A percentile compares a stretch with the other conserved stretches of the same genome.
Evolutionary conservation across 225 moss, liverwort and hornwort genomes (phyloP).

Genomic region (Pseudoscleropodium purum): DNA sequence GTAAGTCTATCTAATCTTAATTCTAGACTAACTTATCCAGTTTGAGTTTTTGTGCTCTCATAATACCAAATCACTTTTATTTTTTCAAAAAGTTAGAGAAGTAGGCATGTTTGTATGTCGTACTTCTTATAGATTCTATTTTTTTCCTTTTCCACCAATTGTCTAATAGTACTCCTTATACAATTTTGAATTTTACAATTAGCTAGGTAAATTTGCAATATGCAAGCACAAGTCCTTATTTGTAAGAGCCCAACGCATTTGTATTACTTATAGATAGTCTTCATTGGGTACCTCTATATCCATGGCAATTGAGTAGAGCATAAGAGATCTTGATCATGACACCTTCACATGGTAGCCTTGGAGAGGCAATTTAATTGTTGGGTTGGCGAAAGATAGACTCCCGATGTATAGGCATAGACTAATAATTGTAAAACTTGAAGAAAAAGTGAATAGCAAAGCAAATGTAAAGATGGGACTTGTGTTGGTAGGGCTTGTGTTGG

Average conservation of each 20-base stretch:
- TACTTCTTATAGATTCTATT: no score
- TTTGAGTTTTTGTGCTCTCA: no score
- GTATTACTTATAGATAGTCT: not conserved
- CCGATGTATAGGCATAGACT: rapidly evolving
- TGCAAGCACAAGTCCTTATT: not conserved
- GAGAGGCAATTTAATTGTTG: not conserved
- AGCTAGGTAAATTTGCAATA: not conserved
- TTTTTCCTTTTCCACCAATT: not conserved
- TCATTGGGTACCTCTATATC: rapidly evolving
- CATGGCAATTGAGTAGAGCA: rapidly evolving
- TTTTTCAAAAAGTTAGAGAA: no score
- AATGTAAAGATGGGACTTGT: rapidly evolving
- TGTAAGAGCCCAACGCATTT: not conserved
- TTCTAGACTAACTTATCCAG: no score
- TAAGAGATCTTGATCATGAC: not conserved
- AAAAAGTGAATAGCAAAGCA: no score
- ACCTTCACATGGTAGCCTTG: not conserved
- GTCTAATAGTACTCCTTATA: not conserved
- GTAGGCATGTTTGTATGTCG: no score
- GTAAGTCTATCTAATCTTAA: no score
- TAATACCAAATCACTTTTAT: no score
- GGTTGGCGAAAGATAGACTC: rapidly evolving
- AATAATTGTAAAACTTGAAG: no score
- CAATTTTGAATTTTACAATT: not conserved
- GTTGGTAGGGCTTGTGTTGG: no score